Evolutionary conservation across 352 stramenopile genomes (phyloP).

Genomic region (Aphanomyces astaci): DNA sequence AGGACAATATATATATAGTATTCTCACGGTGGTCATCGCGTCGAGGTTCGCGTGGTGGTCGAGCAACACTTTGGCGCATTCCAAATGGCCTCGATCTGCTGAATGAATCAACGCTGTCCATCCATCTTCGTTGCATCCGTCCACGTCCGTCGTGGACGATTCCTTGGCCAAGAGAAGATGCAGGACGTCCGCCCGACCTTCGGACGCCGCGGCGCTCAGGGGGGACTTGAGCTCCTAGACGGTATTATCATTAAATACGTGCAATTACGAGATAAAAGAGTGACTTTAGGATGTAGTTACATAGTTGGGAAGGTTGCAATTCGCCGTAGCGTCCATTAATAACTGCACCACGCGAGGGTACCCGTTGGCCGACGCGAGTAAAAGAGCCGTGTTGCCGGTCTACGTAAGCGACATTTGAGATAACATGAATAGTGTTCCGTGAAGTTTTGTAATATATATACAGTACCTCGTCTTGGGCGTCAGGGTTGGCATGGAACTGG

Average conservation of each 20-base stretch:
- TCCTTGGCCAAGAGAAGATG: background rate
- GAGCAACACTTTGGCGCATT: slow-evolving; percentile 11
- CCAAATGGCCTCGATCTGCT: slow-evolving; percentile 1
- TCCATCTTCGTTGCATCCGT: slow-evolving; percentile 11
- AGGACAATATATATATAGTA: background rate
- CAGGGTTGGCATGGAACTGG: slow-evolving; percentile 4
- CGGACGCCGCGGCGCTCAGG: background rate
- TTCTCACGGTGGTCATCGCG: background rate
- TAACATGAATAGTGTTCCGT: too few species aligned
- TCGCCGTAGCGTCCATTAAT: background rate
- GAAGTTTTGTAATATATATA: background rate
- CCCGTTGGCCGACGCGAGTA: background rate
- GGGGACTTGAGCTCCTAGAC: slow-evolving; percentile 8
- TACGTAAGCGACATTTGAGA: background rate
- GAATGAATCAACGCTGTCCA: slow-evolving; percentile 15
- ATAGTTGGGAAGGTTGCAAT: slow-evolving; percentile 12
- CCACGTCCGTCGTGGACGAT: background rate
- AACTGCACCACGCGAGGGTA: slow-evolving; percentile 12
- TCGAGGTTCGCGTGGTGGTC: background rate
- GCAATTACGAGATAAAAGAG: background rate
- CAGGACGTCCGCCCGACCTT: background rate
- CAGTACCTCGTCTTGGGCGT: slow-evolving; percentile 10
- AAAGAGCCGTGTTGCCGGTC: slow-evolving; percentile 8
- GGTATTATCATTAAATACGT: background rate
- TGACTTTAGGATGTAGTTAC: background rate